These are phyloP conservation scores for Amoeboaphelidium protococcarum DNA, from an alignment of 371 early-diverging fungal genomes.

Conservation along the genomic window DNA sequence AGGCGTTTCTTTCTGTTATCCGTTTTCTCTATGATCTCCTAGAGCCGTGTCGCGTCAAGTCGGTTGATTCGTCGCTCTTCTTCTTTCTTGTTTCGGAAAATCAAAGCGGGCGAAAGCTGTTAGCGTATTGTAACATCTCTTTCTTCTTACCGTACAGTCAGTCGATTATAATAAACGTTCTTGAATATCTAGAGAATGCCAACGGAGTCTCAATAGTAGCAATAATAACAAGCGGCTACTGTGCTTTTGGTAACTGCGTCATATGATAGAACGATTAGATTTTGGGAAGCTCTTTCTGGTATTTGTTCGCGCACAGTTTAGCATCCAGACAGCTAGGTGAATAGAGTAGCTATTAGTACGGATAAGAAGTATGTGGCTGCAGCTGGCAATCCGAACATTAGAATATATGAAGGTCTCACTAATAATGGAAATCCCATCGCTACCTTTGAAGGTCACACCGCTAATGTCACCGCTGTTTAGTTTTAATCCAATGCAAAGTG, in stretches of 20 bases:
- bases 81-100: too few relatives aligned
- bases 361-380: conserved; percentile 78
- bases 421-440: conserved; percentile 33
- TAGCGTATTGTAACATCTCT: too few relatives aligned
- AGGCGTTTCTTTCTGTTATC: too few relatives aligned
- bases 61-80: too few relatives aligned
- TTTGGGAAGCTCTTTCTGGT: conserved; percentile 83
- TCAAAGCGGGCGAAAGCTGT: too few relatives aligned
- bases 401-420: conserved; percentile 56
- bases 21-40: too few relatives aligned
- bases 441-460: conserved; percentile 53
- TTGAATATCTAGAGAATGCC: too few relatives aligned
- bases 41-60: too few relatives aligned
- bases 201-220: too few relatives aligned
- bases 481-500: conserved; percentile 75
- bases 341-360: conserved; percentile 67
- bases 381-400: conserved; percentile 56
- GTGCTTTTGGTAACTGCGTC: conserved; percentile 81
- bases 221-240: conserved; percentile 5
- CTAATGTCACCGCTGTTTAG: conserved; percentile 72
- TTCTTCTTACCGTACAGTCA: too few relatives aligned
- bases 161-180: too few relatives aligned
- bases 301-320: conserved; percentile 78
- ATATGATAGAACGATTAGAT: conserved; percentile 85
- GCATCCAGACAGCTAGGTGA: conserved; percentile 87